Conservation (phyloP, 2,329 filamentous ascomycete genomes). For the Colletotrichum cereale region DNA sequence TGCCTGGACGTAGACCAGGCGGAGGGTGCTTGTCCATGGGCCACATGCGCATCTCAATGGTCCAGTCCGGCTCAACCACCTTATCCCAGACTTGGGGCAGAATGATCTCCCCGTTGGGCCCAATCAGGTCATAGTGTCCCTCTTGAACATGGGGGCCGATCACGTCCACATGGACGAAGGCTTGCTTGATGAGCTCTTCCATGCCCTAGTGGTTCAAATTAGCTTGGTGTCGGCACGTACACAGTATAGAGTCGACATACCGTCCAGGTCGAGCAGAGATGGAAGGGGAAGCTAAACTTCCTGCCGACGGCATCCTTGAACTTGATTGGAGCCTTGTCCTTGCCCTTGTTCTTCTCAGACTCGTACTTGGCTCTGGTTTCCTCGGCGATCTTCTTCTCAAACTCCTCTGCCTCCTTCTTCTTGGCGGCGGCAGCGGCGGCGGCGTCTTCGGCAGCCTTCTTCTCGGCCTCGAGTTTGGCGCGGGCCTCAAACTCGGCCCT, state of each 20-base stretch:
- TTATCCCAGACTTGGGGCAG: constrained; percentile 86
- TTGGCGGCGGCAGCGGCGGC: constrained; percentile 55
- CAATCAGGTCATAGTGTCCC: constrained; percentile 84
- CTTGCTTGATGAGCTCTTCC: constrained; percentile 88
- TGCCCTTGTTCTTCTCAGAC: constrained; percentile 61
- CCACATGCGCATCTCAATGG: constrained; percentile 77
- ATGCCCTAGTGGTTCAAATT: constrained; percentile 72
- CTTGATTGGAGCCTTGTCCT: constrained; percentile 79
- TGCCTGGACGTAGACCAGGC: constrained; percentile 1
- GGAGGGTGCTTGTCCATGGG: constrained; percentile 54
- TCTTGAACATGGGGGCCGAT: constrained; percentile 82
- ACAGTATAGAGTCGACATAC: constrained; percentile 63
- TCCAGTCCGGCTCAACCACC: constrained; percentile 82
- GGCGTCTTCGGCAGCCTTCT: constrained; percentile 44
- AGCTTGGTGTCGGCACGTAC: constrained; percentile 37
- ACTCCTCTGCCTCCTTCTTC: constrained; percentile 63
- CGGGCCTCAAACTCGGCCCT: constrained; percentile 51
- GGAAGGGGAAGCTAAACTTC: constrained; percentile 93
- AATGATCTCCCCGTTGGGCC: constrained; percentile 85
- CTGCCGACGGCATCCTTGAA: constrained; percentile 93
- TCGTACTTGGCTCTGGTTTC: constrained; percentile 64
- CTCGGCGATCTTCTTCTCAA: constrained; percentile 68
- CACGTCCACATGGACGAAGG: constrained; percentile 82
- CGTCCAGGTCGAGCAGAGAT: constrained; percentile 85
- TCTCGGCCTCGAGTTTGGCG: constrained; percentile 50